phyloP scores from a whole-genome alignment of 2,329 filamentous ascomycete genomes.

The Aspergillus quadricinctus region DNA sequence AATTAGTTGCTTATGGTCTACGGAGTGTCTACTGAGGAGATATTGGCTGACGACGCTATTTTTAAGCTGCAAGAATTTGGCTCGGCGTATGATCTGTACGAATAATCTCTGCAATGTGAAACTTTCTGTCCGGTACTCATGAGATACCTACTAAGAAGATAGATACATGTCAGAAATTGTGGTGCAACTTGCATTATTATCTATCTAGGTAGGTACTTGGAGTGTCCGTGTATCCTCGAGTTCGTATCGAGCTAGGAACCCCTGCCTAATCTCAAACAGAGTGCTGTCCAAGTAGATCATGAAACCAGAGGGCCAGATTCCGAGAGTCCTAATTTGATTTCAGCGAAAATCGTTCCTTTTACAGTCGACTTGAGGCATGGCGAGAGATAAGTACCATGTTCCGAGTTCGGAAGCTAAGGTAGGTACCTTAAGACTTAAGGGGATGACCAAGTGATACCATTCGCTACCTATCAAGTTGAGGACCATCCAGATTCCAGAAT shows the following conservation, averaged over 20 bases:
- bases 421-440: background rate
- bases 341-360: background rate
- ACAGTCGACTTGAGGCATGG: background rate
- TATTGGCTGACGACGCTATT: background rate
- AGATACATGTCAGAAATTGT: background rate
- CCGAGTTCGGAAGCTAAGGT: background rate
- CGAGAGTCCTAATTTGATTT: background rate
- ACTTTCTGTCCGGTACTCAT: background rate
- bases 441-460: background rate
- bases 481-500: background rate
- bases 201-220: too few species aligned
- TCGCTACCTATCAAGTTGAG: background rate
- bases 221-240: background rate
- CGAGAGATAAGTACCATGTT: background rate
- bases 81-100: background rate
- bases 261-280: background rate
- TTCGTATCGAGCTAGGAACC: background rate
- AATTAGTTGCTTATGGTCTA: background rate
- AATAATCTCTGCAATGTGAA: background rate
- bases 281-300: background rate
- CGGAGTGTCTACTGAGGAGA: too few species aligned
- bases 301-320: background rate
- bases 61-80: background rate
- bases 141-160: background rate
- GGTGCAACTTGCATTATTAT: background rate